Conservation (phyloP, 441 rosid species). For the Adansonia madagascariensis region DNA sequence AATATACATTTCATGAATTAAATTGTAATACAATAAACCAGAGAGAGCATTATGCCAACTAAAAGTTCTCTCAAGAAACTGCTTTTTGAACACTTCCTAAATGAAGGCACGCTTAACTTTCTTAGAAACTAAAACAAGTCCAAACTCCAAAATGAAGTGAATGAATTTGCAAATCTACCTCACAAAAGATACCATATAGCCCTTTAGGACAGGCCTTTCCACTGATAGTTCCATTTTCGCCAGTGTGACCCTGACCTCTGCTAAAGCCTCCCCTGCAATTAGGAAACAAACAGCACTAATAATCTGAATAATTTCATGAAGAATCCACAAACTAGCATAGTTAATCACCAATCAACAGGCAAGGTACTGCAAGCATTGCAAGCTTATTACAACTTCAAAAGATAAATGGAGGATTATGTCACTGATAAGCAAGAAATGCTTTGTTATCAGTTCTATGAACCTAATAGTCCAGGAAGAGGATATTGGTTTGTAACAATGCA, state of each 20-base stretch:
- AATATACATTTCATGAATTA: neutral
- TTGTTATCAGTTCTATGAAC: neutral
- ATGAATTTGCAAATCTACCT: slow-evolving; percentile 48
- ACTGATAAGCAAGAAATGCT: slow-evolving; percentile 8
- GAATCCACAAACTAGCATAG: slow-evolving; percentile 14
- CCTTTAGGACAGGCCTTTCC: slow-evolving; percentile 92
- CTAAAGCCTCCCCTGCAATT: slow-evolving; percentile 80
- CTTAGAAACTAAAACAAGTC: slow-evolving; percentile 19
- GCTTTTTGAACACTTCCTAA: slow-evolving; percentile 10
- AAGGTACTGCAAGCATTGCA: slow-evolving; percentile 10
- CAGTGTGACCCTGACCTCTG: slow-evolving; percentile 60
- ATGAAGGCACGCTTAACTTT: slow-evolving; percentile 9
- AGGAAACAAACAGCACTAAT: slow-evolving; percentile 20
- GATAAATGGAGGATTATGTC: slow-evolving; percentile 8
- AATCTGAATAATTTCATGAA: slow-evolving; percentile 28
- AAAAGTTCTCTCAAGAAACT: slow-evolving; percentile 1
- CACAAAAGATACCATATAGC: slow-evolving; percentile 81
- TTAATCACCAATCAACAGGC: slow-evolving; percentile 15
- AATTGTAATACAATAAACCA: neutral
- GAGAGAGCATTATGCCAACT: neutral
- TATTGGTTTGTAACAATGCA: neutral
- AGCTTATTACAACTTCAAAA: slow-evolving; percentile 18
- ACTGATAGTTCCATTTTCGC: slow-evolving; percentile 78
- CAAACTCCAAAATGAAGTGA: slow-evolving; percentile 18
- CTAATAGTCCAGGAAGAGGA: neutral